phyloP scores from a whole-genome alignment of 192 early-diverging fungal species.

The Linnemannia schmuckeri region DNA sequence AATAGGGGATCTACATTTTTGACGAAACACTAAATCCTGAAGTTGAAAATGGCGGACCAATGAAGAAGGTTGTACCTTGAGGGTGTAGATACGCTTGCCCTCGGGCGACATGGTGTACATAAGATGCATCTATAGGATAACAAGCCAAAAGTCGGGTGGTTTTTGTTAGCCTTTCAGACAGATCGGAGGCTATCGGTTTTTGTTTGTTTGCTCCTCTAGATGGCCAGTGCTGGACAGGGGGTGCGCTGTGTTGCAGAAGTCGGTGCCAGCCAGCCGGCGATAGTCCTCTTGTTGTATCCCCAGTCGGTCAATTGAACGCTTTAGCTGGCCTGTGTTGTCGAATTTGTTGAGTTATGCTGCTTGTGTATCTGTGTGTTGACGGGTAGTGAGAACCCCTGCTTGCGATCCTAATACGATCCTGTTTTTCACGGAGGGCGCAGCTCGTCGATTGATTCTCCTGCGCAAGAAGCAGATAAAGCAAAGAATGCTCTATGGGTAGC shows the following conservation, averaged over 20 bases:
- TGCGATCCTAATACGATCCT: not conserved
- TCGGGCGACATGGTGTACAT: constrained; percentile 85
- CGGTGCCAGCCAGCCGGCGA: not conserved
- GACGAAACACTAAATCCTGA: no score
- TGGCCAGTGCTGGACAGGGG: no score
- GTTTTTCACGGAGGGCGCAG: not conserved
- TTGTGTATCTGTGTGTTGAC: no score
- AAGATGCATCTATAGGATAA: constrained; percentile 86
- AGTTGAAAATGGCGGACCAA: not conserved
- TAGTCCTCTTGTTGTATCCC: not conserved
- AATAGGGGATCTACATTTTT: no score
- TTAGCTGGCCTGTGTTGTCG: not conserved
- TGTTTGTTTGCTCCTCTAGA: not conserved
- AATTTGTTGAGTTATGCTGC: no score
- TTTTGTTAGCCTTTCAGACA: not conserved
- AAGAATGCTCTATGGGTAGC: not conserved
- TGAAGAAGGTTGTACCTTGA: constrained; percentile 74
- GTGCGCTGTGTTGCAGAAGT: not conserved
- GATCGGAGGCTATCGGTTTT: not conserved
- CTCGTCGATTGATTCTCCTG: not conserved
- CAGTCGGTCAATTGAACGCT: not conserved
- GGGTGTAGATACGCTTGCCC: constrained; percentile 96
- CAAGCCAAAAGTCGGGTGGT: not conserved
- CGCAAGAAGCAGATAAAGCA: not conserved
- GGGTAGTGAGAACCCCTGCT: no score